Evolutionary conservation across 768 basidiomycete species (phyloP).

Genomic region (Gautieria morchelliformis): DNA sequence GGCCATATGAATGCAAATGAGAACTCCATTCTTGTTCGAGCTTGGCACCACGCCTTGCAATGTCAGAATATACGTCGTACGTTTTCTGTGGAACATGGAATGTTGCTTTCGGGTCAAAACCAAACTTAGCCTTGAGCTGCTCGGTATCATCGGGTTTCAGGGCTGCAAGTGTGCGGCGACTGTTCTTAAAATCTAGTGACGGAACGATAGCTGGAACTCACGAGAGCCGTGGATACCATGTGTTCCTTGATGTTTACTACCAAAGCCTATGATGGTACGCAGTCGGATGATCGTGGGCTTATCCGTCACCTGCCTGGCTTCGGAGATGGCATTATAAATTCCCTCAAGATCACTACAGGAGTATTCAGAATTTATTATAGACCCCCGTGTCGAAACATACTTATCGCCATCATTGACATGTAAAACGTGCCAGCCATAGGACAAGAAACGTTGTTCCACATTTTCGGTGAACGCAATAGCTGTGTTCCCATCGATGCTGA

Average conservation of each 20-base stretch:
- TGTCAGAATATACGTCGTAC: constrained; percentile 55
- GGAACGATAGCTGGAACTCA: constrained; percentile 31
- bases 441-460: constrained; percentile 75
- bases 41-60: constrained; percentile 63
- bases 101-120: constrained; percentile 65
- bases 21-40: constrained; percentile 68
- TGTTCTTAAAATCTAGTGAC: too few relatives aligned
- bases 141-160: constrained; percentile 88
- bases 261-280: constrained; percentile 87
- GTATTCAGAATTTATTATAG: constrained; percentile 2
- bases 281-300: constrained; percentile 86
- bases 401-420: constrained; percentile 71
- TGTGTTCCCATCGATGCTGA: constrained; percentile 94
- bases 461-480: constrained; percentile 90
- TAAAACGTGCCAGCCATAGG: constrained; percentile 94
- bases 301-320: constrained; percentile 62
- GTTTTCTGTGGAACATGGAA: constrained; percentile 73
- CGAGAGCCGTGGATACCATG: constrained; percentile 92
- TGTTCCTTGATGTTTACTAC: constrained; percentile 87
- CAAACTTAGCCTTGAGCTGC: constrained; percentile 74
- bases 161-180: constrained; percentile 33
- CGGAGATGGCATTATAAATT: constrained; percentile 71
- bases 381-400: constrained; percentile 30
- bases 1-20: constrained; percentile 55
- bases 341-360: constrained; percentile 54